Percentiles rank a stretch among this genome's conserved stretches.
Evolutionary conservation across 78 protist genomes (phyloP).

Genomic region (Guillardia theta): DNA sequence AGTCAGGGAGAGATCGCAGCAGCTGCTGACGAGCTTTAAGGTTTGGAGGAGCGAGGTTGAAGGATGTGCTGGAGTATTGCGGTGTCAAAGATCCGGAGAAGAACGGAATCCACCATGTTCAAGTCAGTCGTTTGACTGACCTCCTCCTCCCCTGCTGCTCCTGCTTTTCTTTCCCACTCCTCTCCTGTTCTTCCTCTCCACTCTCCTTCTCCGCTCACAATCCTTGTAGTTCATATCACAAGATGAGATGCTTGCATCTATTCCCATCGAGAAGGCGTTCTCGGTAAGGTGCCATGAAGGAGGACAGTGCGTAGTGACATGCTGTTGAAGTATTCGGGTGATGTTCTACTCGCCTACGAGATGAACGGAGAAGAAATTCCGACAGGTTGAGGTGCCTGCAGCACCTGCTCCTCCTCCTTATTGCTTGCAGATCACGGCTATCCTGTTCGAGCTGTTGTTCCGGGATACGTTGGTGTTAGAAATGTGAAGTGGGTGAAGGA

Average conservation of each 20-base stretch:
- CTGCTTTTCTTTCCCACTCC: not conserved
- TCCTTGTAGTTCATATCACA: not conserved
- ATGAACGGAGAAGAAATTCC: constrained; percentile 84
- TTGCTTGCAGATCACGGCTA: constrained; percentile 35
- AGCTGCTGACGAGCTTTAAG: no score
- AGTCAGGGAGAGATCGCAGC: no score
- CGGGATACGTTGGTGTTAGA: constrained; percentile 82
- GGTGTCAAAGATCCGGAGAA: not conserved
- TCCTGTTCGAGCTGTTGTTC: constrained; percentile 62
- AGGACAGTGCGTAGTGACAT: not conserved
- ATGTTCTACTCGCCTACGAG: constrained; percentile 87
- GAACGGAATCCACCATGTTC: not conserved
- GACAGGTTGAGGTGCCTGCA: no score
- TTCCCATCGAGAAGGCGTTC: constrained; percentile 63
- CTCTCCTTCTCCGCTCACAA: not conserved
- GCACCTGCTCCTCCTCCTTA: no score
- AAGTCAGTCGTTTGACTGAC: not conserved
- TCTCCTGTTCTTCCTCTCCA: not conserved
- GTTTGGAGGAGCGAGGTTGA: constrained; percentile 64
- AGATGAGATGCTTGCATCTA: constrained; percentile 44
- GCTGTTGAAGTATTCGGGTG: constrained; percentile 42
- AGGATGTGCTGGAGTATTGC: constrained; percentile 25
- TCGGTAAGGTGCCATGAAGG: not conserved
- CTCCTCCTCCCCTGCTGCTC: not conserved
- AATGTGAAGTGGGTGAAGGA: constrained; percentile 82